Evolutionary conservation across 2,329 filamentous ascomycete genomes (phyloP).

Genomic region (Westerdykella ornata): DNA sequence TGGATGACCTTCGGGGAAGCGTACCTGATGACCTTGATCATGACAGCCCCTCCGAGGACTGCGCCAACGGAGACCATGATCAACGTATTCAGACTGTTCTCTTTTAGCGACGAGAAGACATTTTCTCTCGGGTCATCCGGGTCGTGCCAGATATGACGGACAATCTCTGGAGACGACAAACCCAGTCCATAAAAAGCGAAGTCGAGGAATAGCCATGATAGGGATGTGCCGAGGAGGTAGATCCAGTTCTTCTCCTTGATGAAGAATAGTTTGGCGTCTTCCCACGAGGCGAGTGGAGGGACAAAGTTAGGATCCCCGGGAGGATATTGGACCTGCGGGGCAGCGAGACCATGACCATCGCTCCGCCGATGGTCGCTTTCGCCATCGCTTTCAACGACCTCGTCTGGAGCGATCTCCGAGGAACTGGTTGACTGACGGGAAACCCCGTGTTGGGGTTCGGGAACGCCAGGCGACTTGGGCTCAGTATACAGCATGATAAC

Average conservation of each 20-base stretch:
- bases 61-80: conserved; percentile 33
- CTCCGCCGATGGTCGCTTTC: too few relatives aligned
- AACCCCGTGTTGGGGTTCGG: neutral
- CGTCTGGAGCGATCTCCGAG: conserved; percentile 24
- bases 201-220: conserved; percentile 33
- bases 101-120: conserved; percentile 20
- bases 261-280: conserved; percentile 31
- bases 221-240: conserved; percentile 33
- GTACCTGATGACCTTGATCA: conserved; percentile 31
- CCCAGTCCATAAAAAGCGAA: conserved; percentile 35
- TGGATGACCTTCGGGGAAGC: conserved; percentile 29
- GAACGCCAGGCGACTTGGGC: too few relatives aligned
- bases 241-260: conserved; percentile 31
- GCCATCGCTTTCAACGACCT: conserved; percentile 20
- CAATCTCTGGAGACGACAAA: conserved; percentile 32
- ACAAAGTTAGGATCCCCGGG: conserved; percentile 44
- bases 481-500: too few relatives aligned
- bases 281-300: conserved; percentile 29
- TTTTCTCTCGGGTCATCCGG: conserved; percentile 9
- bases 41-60: conserved; percentile 22
- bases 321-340: conserved; percentile 9
- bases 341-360: conserved; percentile 13
- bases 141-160: conserved; percentile 30
- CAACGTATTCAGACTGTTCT: conserved; percentile 29
- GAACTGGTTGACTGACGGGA: conserved; percentile 14